Evolutionary conservation across 2,329 filamentous ascomycete species (phyloP).

Genomic region (Aspergillus neotritici): DNA sequence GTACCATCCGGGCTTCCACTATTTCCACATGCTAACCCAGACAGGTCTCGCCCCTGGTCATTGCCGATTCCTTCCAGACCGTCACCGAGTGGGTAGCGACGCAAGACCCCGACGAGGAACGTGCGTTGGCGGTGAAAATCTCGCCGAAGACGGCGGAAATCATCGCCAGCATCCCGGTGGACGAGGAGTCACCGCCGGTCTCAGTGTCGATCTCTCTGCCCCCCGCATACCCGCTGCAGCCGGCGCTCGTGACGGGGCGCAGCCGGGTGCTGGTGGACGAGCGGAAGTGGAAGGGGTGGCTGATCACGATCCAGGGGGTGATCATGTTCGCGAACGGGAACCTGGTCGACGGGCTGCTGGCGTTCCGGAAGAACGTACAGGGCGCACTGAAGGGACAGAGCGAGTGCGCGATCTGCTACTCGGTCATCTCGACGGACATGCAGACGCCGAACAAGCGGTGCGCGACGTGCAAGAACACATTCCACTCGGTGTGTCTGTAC

Average conservation of each 20-base stretch:
- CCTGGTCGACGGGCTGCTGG: slow-evolving; percentile 77
- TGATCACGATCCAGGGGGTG: slow-evolving; percentile 80
- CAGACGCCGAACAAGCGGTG: slow-evolving; percentile 89
- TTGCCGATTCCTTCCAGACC: slow-evolving; percentile 34
- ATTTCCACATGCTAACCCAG: neutral
- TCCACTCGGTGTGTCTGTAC: slow-evolving; percentile 84
- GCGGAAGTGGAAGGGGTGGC: slow-evolving; percentile 87
- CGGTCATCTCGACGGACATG: slow-evolving; percentile 81
- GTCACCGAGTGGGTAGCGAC: slow-evolving; percentile 39
- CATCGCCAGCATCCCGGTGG: slow-evolving; percentile 76
- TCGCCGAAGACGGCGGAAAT: slow-evolving; percentile 68
- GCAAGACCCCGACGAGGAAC: slow-evolving; percentile 48
- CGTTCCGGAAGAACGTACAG: slow-evolving; percentile 81
- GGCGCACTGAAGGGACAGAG: slow-evolving; percentile 86
- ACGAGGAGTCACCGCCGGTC: slow-evolving; percentile 79
- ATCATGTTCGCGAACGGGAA: slow-evolving; percentile 90
- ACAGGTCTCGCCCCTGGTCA: slow-evolving; percentile 40
- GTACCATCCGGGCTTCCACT: slow-evolving; percentile 51
- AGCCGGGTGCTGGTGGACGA: slow-evolving; percentile 84
- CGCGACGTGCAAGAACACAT: slow-evolving; percentile 85
- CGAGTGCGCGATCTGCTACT: slow-evolving; percentile 97
- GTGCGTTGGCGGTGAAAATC: slow-evolving; percentile 60
- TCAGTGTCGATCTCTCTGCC: slow-evolving; percentile 76
- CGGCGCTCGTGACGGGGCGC: slow-evolving; percentile 68
- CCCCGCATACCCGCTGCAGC: slow-evolving; percentile 72